These are phyloP conservation scores for Paracoccidioides lutzii DNA, from an alignment of 2,329 filamentous ascomycete genomes.

Conservation along the genomic window DNA sequence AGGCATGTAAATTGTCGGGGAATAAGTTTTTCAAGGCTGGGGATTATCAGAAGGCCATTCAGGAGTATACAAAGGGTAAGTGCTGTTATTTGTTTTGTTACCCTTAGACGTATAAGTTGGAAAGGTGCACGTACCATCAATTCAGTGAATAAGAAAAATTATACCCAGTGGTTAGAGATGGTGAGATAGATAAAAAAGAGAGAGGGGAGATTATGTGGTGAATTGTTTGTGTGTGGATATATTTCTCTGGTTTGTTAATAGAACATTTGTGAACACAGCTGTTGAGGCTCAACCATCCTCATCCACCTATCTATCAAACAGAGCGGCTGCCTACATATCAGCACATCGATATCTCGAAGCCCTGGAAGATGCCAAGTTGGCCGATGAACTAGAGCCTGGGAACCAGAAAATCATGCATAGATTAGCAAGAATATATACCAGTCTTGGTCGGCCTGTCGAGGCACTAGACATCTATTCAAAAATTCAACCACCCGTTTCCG, in stretches of 20 bases:
- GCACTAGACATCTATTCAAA: constrained; percentile 69
- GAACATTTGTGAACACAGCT: constrained; percentile 40
- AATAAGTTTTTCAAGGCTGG: constrained; percentile 97
- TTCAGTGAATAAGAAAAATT: neutral
- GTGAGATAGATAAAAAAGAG: too few species aligned
- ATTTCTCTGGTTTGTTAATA: neutral
- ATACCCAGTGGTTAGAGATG: too few species aligned
- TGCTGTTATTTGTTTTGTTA: constrained; percentile 5
- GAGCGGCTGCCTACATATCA: constrained; percentile 87
- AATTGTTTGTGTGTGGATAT: neutral
- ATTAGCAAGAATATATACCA: constrained; percentile 79
- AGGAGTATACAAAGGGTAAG: constrained; percentile 89
- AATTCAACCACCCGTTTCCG: constrained; percentile 66
- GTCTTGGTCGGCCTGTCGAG: constrained; percentile 72
- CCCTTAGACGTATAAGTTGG: neutral
- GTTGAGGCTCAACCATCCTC: constrained; percentile 78
- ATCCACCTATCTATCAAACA: constrained; percentile 84
- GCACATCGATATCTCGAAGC: constrained; percentile 67
- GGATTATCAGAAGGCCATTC: constrained; percentile 75
- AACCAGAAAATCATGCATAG: constrained; percentile 83
- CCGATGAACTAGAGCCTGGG: constrained; percentile 68
- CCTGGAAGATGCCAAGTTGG: constrained; percentile 72
- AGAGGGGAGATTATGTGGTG: neutral
- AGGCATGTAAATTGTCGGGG: constrained; percentile 80
- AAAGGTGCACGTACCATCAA: neutral